These are phyloP conservation scores for Suillus plorans DNA, from an alignment of 768 basidiomycete species.

Conservation along the genomic window DNA sequence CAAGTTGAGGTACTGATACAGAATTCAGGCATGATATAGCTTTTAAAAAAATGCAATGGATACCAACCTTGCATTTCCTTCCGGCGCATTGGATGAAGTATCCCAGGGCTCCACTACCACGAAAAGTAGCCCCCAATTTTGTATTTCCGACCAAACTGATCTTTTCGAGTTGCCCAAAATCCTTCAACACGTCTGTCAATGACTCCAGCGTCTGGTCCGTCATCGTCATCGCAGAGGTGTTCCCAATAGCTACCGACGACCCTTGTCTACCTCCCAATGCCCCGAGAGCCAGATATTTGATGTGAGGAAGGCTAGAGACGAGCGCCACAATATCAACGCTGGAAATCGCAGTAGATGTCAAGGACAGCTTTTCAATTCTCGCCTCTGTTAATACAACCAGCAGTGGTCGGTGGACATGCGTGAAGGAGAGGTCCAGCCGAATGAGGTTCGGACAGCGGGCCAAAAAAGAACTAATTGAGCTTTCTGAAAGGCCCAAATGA, in stretches of 20 bases:
- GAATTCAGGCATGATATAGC: background rate
- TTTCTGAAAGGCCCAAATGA: constrained; percentile 51
- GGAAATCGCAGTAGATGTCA: constrained; percentile 54
- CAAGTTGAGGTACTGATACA: constrained; percentile 54
- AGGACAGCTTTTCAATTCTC: constrained; percentile 51
- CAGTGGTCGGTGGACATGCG: constrained; percentile 48
- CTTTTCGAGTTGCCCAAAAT: constrained; percentile 42
- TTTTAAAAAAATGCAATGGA: background rate
- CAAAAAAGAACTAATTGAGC: constrained; percentile 42
- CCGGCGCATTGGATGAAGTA: constrained; percentile 54
- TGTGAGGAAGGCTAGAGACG: constrained; percentile 36
- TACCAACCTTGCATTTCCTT: constrained; percentile 53
- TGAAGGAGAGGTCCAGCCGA: constrained; percentile 68
- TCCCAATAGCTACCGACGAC: constrained; percentile 42
- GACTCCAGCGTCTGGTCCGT: constrained; percentile 46
- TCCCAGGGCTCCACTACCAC: constrained; percentile 36
- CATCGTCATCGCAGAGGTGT: constrained; percentile 53
- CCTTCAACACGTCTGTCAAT: constrained; percentile 42
- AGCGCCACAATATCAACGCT: constrained; percentile 40
- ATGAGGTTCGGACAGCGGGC: constrained; percentile 47
- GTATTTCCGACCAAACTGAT: constrained; percentile 65
- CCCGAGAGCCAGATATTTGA: constrained; percentile 55
- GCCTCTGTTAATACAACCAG: background rate
- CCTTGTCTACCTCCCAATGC: constrained; percentile 54
- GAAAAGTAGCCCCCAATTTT: constrained; percentile 48